Conservation (phyloP, 2,329 filamentous ascomycete genomes). For the Stemphylium vesicarium region DNA sequence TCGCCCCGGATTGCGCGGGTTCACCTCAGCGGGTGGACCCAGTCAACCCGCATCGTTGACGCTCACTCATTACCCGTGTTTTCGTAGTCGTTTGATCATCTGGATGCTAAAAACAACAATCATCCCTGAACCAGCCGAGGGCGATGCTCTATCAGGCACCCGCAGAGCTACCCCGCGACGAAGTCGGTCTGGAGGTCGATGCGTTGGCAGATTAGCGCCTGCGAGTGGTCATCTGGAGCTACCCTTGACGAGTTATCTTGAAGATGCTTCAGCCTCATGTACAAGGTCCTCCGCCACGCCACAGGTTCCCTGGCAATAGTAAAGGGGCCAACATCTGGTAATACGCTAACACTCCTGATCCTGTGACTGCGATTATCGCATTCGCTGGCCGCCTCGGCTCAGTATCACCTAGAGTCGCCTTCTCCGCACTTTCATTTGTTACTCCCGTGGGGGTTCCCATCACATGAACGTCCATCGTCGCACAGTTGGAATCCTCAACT, state of each 20-base stretch:
- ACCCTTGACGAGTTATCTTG: constrained; percentile 33
- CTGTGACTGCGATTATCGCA: constrained; percentile 39
- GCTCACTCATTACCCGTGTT: constrained; percentile 16
- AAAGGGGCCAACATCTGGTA: constrained; percentile 48
- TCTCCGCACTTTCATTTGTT: constrained; percentile 35
- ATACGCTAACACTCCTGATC: constrained; percentile 32
- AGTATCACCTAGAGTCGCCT: constrained; percentile 32
- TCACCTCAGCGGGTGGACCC: constrained; percentile 20
- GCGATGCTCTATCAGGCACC: constrained; percentile 44
- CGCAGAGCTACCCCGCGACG: constrained; percentile 40
- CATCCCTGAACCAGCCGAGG: constrained; percentile 27
- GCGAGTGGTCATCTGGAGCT: constrained; percentile 46
- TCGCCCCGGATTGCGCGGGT: constrained; percentile 24
- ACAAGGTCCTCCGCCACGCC: constrained; percentile 44
- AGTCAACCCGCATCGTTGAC: constrained; percentile 6
- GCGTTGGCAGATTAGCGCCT: constrained; percentile 49
- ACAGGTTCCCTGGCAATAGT: constrained; percentile 48
- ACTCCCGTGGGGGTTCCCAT: constrained; percentile 35
- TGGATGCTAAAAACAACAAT: constrained; percentile 40
- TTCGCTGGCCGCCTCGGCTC: constrained; percentile 15
- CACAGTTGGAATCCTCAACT: constrained; percentile 9
- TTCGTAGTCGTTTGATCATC: constrained; percentile 29
- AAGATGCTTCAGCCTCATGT: constrained; percentile 45
- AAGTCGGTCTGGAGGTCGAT: constrained; percentile 45
- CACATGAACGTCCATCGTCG: constrained; percentile 27